Base-by-base conservation (phyloP, 2,329 filamentous ascomycete species). In the Aspergillus carbonarius region DNA sequence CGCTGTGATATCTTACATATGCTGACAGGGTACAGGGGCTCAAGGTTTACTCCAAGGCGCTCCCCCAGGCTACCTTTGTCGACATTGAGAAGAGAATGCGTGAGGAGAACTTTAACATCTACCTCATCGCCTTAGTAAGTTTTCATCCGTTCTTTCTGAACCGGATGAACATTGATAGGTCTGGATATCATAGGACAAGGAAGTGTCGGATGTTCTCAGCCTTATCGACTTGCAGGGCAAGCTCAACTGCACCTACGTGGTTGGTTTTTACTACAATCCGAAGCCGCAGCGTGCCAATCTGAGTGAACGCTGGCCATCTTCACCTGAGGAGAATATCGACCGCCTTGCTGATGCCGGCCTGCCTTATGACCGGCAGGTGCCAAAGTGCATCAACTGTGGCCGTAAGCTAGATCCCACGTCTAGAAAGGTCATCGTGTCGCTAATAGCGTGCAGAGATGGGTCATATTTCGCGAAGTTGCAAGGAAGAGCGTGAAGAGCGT, bases 211-310 rank as follows among this genome's bases (percentile, higher is more conserved):
- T 32, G 77, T 76, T 44, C 79, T 79, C 65, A 83, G 76, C 49
- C 74, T 83, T 23, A 79, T 85, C 62, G 78, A 83, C 60, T 73
- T 85, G 9, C 76, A 83, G 61, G 83, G 83, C 48, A 80, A 82
- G 54, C 65, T 77, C 17, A 77, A 80, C 58, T 79, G 81, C 69
- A 78, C 79, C 60, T 85, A 79, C 58, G 74, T 78, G 25, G 75
- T 84, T 55, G 77, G 77, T 0, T 80, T 82, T 68, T 83, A 78
- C 67, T 79, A 76, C 63, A 76, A 70, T 12, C 61, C 70, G 13
- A 79, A 81, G 61, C 74, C 81, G 4, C 78, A 78, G 60, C 81
- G 82, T 55, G 71, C 72, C 12, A 76, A 73, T 44, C 76, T 81
- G 18, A 71, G 74, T 18, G 71, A 75, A 2, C 78, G 78, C 46